Evolutionary conservation across 192 early-diverging fungal species (phyloP).

Genomic region (Nowakowskiella sp.): DNA sequence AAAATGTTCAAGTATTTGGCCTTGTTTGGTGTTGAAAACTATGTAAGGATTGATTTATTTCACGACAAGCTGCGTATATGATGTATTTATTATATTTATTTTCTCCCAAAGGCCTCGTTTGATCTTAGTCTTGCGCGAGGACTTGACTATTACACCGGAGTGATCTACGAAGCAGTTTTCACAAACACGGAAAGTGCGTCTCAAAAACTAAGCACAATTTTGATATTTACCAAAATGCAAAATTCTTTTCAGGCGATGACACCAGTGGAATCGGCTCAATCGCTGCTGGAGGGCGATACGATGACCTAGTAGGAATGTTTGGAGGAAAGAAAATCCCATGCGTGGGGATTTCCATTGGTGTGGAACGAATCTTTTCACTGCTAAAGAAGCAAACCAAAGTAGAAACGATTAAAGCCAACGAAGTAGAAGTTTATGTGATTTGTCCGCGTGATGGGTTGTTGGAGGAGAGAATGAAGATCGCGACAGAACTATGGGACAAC

Average conservation of each 20-base stretch:
- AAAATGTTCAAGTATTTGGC: conserved; percentile 76
- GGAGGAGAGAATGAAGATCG: conserved; percentile 81
- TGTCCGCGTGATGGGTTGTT: conserved; percentile 71
- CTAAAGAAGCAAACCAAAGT: conserved; percentile 49
- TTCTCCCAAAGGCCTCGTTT: conserved; percentile 58
- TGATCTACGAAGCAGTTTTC: conserved; percentile 94
- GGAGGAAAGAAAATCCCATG: conserved; percentile 78
- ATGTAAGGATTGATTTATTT: conserved; percentile 16
- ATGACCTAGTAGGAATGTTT: conserved; percentile 96
- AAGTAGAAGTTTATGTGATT: conserved; percentile 80
- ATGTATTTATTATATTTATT: conserved; percentile 1
- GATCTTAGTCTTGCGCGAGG: conserved; percentile 95
- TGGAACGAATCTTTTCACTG: conserved; percentile 90
- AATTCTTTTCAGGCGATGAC: conserved; percentile 49
- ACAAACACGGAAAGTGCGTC: conserved; percentile 10
- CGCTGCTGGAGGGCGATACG: conserved; percentile 95
- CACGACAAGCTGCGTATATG: background rate
- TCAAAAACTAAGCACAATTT: too few relatives aligned
- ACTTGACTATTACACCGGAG: conserved; percentile 97
- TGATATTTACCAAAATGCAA: conserved; percentile 7
- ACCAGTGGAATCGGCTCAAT: conserved; percentile 87
- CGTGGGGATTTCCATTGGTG: conserved; percentile 90
- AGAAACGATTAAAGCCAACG: conserved; percentile 62
- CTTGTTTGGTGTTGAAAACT: conserved; percentile 63
- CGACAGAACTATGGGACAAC: conserved; percentile 84